Evolutionary conservation across 1,284 basidiomycete species (phyloP).

Genomic region (Mycosarcoma mackinlayi): DNA sequence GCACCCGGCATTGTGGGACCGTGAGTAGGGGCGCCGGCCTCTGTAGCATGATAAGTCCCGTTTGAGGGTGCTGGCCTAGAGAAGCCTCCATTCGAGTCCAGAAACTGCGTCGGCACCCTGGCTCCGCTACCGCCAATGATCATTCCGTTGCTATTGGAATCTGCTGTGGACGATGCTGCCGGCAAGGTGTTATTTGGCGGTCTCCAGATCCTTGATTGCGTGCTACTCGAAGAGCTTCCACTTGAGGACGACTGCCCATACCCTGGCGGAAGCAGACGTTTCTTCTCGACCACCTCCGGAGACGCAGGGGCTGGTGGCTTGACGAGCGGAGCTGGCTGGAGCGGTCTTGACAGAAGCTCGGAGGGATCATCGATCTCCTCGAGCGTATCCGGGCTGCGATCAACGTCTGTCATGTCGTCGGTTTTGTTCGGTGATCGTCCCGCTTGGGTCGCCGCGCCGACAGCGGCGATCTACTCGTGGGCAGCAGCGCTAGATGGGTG

Average conservation of each 20-base stretch:
- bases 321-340: slow-evolving; percentile 34
- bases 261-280: slow-evolving; percentile 27
- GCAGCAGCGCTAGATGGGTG: background rate
- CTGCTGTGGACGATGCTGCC: background rate
- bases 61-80: slow-evolving; percentile 8
- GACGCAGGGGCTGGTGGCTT: slow-evolving; percentile 3
- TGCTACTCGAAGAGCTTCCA: background rate
- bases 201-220: slow-evolving; percentile 16
- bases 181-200: background rate
- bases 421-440: background rate
- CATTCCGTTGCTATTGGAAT: slow-evolving; percentile 2
- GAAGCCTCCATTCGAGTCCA: slow-evolving; percentile 47
- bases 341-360: slow-evolving; percentile 41
- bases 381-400: slow-evolving; percentile 18
- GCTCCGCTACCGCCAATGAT: slow-evolving; percentile 58
- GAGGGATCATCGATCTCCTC: slow-evolving; percentile 52
- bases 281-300: slow-evolving; percentile 1
- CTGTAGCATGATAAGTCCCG: background rate
- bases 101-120: slow-evolving; percentile 55
- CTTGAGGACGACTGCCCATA: slow-evolving; percentile 3
- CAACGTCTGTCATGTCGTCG: slow-evolving; percentile 10
- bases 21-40: background rate
- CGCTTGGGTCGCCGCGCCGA: slow-evolving; percentile 1
- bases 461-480: background rate
- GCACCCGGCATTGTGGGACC: slow-evolving; percentile 11